Evolutionary conservation across 176 grass and related monocot species (phyloP).

Genomic region (Guadua angustifolia): DNA sequence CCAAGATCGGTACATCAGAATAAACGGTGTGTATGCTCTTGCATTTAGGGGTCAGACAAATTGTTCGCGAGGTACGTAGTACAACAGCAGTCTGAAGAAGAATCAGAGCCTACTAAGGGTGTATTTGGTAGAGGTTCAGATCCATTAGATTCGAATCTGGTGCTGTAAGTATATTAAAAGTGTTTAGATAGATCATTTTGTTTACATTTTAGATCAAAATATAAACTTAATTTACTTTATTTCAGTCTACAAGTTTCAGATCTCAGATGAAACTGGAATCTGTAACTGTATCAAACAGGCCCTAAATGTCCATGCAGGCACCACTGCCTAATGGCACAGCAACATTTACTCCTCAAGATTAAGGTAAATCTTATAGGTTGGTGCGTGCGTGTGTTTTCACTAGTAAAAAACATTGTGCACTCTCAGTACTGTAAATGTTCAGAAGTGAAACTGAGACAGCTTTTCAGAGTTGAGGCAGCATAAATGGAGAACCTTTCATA

Average conservation of each 20-base stretch:
- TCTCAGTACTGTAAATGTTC: neutral
- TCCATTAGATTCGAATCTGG: no score
- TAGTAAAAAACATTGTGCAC: neutral
- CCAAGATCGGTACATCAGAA: constrained; percentile 26
- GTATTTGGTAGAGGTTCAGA: no score
- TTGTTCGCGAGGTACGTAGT: constrained; percentile 25
- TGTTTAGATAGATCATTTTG: no score
- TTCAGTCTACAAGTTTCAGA: no score
- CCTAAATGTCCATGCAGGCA: constrained; percentile 43
- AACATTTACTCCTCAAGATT: constrained; percentile 39
- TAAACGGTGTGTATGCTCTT: constrained; percentile 13
- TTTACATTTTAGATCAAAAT: no score
- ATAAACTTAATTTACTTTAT: no score
- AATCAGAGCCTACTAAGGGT: constrained; percentile 38
- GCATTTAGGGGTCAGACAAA: constrained; percentile 24
- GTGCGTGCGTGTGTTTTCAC: neutral
- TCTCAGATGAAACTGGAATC: no score
- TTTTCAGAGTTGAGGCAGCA: constrained; percentile 27
- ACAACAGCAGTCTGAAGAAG: constrained; percentile 37
- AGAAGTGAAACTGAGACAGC: constrained; percentile 4
- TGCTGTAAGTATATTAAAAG: no score
- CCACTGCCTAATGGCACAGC: constrained; percentile 28
- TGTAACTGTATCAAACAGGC: no score
- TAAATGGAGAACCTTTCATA: constrained; percentile 35
- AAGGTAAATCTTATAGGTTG: neutral